Evolutionary conservation across 176 grass and related monocot genomes (phyloP).

Genomic region (Triticum dicoccoides): DNA sequence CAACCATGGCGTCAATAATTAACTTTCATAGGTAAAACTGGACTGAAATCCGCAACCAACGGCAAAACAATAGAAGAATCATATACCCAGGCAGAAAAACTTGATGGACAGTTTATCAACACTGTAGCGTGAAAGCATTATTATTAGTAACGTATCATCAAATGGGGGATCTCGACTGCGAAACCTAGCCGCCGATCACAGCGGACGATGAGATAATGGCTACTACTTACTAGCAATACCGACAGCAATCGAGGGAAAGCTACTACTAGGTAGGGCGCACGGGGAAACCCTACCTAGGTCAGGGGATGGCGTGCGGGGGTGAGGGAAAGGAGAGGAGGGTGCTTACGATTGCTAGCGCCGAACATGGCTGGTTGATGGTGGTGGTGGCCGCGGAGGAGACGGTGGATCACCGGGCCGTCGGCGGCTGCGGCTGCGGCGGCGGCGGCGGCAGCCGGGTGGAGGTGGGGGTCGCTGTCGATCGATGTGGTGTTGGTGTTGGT

Average conservation of each 20-base stretch:
- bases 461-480: not conserved
- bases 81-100: not conserved
- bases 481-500: not conserved
- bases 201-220: not conserved
- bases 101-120: not conserved
- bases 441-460: no score
- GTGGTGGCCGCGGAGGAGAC: not conserved
- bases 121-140: not conserved
- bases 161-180: not conserved
- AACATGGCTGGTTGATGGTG: constrained; percentile 42
- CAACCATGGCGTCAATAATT: not conserved
- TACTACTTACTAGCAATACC: no score
- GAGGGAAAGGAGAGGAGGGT: not conserved
- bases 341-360: constrained; percentile 56
- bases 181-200: not conserved
- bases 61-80: not conserved
- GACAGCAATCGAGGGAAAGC: not conserved
- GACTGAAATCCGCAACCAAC: not conserved
- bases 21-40: not conserved
- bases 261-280: not conserved
- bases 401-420: not conserved
- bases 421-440: not conserved
- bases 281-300: constrained; percentile 1
- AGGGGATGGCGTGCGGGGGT: not conserved
- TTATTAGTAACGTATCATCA: not conserved